Evolutionary conservation across 1,284 basidiomycete genomes (phyloP).

Genomic region (Volvariella surrecta): DNA sequence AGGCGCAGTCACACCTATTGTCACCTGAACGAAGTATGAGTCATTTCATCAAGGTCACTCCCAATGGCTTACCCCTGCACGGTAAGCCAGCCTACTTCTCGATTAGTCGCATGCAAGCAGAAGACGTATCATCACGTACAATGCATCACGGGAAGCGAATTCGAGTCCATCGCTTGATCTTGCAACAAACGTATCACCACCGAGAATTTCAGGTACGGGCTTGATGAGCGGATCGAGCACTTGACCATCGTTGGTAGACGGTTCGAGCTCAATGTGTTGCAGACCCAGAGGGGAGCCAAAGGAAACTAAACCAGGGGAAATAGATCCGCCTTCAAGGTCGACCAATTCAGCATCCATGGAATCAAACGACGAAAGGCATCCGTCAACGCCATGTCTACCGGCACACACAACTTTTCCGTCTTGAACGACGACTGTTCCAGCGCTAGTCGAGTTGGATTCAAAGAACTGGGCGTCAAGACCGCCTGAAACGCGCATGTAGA

Average conservation of each 20-base stretch:
- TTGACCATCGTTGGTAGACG: slow-evolving; percentile 57
- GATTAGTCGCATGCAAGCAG: slow-evolving; percentile 5
- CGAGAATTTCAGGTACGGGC: slow-evolving; percentile 38
- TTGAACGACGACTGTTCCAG: slow-evolving; percentile 27
- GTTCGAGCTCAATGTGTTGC: slow-evolving; percentile 52
- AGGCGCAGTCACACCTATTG: slow-evolving; percentile 54
- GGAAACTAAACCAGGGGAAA: slow-evolving; percentile 52
- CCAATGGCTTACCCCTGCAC: slow-evolving; percentile 35
- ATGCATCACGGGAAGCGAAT: slow-evolving; percentile 63
- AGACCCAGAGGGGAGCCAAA: slow-evolving; percentile 53
- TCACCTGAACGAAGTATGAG: slow-evolving; percentile 22
- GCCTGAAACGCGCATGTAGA: slow-evolving; percentile 19
- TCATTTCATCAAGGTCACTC: slow-evolving; percentile 3
- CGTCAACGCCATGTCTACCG: slow-evolving; percentile 16
- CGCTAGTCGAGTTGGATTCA: slow-evolving; percentile 9
- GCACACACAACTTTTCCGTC: slow-evolving; percentile 36
- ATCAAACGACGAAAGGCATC: slow-evolving; percentile 10
- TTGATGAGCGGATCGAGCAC: slow-evolving; percentile 42
- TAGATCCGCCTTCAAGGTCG: slow-evolving; percentile 36
- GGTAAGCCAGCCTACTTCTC: slow-evolving; percentile 45
- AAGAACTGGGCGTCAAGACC: slow-evolving; percentile 18
- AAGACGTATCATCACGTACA: slow-evolving; percentile 37
- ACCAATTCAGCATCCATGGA: slow-evolving; percentile 17
- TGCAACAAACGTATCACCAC: slow-evolving; percentile 43
- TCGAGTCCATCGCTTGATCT: slow-evolving; percentile 70